phyloP scores from a whole-genome alignment of 1,284 basidiomycete species.

The Puccinia coronata region DNA sequence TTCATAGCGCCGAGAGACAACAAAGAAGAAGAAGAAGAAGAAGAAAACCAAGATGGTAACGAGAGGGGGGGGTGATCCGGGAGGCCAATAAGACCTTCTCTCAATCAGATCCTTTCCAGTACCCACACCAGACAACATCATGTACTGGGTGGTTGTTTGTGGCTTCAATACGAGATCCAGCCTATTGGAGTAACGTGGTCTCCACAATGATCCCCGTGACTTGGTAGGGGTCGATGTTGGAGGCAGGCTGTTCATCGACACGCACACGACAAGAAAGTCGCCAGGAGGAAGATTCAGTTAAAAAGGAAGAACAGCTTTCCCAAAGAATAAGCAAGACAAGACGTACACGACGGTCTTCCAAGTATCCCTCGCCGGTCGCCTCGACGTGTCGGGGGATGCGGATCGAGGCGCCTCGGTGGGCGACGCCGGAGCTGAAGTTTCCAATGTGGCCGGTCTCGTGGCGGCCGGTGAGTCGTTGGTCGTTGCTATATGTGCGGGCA shows the following conservation, averaged over 20 bases:
- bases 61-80: not conserved
- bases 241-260: slow-evolving; percentile 71
- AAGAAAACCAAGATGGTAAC: not conserved
- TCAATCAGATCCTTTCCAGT: not conserved
- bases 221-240: slow-evolving; percentile 79
- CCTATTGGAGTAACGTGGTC: slow-evolving; percentile 67
- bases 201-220: slow-evolving; percentile 79
- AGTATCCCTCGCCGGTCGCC: slow-evolving; percentile 88
- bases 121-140: not conserved
- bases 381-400: slow-evolving; percentile 85
- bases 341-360: slow-evolving; percentile 64
- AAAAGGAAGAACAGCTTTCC: not conserved
- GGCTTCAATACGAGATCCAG: not conserved
- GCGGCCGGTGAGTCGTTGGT: slow-evolving; percentile 84
- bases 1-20: too few species aligned
- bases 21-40: too few species aligned
- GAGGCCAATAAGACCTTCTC: too few species aligned
- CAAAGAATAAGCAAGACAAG: not conserved
- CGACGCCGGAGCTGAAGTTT: slow-evolving; percentile 88
- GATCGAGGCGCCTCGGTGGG: slow-evolving; percentile 79
- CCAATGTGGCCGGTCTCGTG: slow-evolving; percentile 98
- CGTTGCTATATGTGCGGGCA: slow-evolving; percentile 69
- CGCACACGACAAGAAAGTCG: too few species aligned
- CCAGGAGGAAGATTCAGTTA: too few species aligned
- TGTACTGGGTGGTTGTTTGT: not conserved